Conservation (phyloP, 768 basidiomycete genomes). For the Infundibulicybe gibba region DNA sequence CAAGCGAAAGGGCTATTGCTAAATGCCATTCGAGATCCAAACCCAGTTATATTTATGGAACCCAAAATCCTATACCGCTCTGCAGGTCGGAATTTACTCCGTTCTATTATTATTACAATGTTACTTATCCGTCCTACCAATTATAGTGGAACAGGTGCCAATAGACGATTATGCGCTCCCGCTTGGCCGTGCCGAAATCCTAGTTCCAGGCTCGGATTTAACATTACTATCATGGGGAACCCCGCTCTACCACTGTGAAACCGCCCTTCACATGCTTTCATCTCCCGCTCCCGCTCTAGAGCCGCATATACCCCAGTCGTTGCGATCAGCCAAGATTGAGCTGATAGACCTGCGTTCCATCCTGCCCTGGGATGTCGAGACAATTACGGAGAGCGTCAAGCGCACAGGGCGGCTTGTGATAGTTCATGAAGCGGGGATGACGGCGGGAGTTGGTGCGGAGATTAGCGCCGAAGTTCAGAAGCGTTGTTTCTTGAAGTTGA, state of each 20-base stretch:
- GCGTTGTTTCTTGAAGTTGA: slow-evolving; percentile 81
- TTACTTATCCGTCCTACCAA: neutral
- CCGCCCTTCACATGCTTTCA: slow-evolving; percentile 70
- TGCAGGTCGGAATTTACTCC: slow-evolving; percentile 43
- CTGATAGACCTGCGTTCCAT: slow-evolving; percentile 90
- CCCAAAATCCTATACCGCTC: slow-evolving; percentile 93
- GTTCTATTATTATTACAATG: slow-evolving; percentile 1
- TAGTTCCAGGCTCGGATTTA: slow-evolving; percentile 75
- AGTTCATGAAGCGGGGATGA: slow-evolving; percentile 89
- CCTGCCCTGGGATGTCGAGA: slow-evolving; percentile 84
- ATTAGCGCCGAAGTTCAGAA: slow-evolving; percentile 91
- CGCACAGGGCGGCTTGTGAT: slow-evolving; percentile 83
- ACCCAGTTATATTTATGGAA: slow-evolving; percentile 95
- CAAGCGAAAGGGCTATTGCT: slow-evolving; percentile 94
- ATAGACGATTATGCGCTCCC: slow-evolving; percentile 85
- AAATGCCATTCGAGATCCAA: slow-evolving; percentile 85
- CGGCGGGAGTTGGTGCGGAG: slow-evolving; percentile 86
- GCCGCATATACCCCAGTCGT: slow-evolving; percentile 56
- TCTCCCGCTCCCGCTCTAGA: slow-evolving; percentile 65
- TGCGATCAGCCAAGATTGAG: slow-evolving; percentile 74
- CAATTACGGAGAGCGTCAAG: slow-evolving; percentile 76
- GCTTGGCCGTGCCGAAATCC: slow-evolving; percentile 74
- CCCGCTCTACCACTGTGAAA: slow-evolving; percentile 86
- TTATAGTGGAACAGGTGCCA: slow-evolving; percentile 88
- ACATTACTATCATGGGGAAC: slow-evolving; percentile 94